Percentiles rank a stretch among this genome's conserved stretches.
phyloP scores from a whole-genome alignment of 306 rosid species.

The Prinsepia uniflora region DNA sequence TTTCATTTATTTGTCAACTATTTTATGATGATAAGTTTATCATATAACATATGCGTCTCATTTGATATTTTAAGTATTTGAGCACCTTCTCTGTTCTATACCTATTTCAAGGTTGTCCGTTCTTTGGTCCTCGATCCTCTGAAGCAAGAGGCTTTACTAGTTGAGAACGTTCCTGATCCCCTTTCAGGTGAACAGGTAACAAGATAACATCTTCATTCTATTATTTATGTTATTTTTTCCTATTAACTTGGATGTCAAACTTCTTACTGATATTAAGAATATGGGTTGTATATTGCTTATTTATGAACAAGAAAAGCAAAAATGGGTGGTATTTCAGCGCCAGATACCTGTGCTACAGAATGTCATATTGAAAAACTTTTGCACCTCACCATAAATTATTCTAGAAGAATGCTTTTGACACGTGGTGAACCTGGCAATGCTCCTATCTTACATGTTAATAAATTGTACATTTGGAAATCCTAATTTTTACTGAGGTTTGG shows the following conservation, averaged over 20 bases:
- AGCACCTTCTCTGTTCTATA: conserved; percentile 4
- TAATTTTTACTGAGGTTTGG: neutral
- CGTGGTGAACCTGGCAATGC: neutral
- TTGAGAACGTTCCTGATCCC: conserved; percentile 77
- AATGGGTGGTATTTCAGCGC: neutral
- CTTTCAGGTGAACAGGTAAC: conserved; percentile 94
- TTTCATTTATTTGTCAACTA: neutral
- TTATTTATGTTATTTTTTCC: neutral
- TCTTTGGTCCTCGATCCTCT: conserved; percentile 57
- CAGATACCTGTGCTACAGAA: neutral
- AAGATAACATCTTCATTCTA: neutral
- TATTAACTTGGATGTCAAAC: neutral
- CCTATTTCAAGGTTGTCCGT: conserved; percentile 47
- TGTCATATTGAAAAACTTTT: neutral
- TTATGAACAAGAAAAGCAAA: neutral
- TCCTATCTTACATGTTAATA: neutral
- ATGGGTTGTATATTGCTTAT: conserved; percentile 6
- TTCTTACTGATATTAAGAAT: neutral
- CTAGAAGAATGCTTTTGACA: neutral
- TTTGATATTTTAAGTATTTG: neutral
- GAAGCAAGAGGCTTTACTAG: conserved; percentile 71
- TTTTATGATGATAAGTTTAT: neutral
- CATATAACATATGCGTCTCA: neutral
- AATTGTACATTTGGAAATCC: neutral
- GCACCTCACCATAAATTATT: neutral